Conservation (phyloP, 768 basidiomycete species). For the Russula sp. region DNA sequence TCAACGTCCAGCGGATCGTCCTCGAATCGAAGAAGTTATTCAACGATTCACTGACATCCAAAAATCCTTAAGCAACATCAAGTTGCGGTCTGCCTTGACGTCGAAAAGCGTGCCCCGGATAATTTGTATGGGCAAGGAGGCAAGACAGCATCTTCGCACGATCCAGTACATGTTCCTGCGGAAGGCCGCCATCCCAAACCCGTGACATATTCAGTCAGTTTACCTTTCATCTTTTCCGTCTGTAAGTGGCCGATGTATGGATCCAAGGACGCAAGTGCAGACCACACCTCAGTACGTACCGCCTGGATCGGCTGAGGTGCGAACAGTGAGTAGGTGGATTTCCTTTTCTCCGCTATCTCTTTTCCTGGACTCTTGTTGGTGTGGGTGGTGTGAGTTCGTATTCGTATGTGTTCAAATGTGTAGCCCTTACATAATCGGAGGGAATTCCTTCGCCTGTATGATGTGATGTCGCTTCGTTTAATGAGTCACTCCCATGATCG, state of each 20-base stretch:
- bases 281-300: background rate
- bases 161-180: background rate
- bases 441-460: background rate
- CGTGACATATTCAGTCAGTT: background rate
- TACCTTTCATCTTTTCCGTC: background rate
- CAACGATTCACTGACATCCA: background rate
- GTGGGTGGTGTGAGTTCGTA: background rate
- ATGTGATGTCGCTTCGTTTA: background rate
- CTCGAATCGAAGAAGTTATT: slow-evolving; percentile 22
- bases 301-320: background rate
- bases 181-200: slow-evolving; percentile 2
- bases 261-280: background rate
- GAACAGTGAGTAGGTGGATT: background rate
- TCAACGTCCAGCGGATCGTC: slow-evolving; percentile 25
- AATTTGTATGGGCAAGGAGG: background rate
- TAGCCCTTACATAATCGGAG: background rate
- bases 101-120: background rate
- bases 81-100: slow-evolving; percentile 12
- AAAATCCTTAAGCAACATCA: background rate
- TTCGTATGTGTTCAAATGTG: background rate
- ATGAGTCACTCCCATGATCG: background rate
- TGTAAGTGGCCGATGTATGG: background rate
- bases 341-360: background rate
- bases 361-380: background rate
- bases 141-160: background rate